Evolutionary conservation across 108 stramenopile species (phyloP).

Genomic region (Discostella stelligeroides): DNA sequence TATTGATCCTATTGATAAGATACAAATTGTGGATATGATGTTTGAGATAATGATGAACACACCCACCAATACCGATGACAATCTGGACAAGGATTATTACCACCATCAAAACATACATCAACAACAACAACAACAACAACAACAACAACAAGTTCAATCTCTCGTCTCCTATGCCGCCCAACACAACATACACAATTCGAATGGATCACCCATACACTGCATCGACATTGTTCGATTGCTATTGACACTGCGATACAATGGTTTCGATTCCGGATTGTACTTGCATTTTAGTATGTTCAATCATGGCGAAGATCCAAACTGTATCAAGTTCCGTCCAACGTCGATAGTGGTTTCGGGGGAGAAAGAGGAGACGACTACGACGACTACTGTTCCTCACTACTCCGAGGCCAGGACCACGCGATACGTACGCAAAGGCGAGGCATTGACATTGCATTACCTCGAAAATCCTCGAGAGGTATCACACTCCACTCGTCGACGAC

Average conservation of each 20-base stretch:
- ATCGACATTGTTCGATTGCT: constrained; percentile 67
- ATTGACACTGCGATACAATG: constrained; percentile 78
- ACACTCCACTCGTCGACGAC: constrained; percentile 63
- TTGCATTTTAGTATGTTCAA: constrained; percentile 83
- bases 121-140: too few species aligned
- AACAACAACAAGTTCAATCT: too few species aligned
- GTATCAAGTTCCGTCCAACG: constrained; percentile 70
- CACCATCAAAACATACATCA: not conserved
- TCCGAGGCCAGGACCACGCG: constrained; percentile 84
- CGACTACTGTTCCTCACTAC: constrained; percentile 32
- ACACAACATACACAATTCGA: constrained; percentile 39
- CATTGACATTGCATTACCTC: constrained; percentile 76
- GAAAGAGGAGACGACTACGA: not conserved
- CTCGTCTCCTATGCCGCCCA: constrained; percentile 48
- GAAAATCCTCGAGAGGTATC: constrained; percentile 66
- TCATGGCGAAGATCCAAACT: constrained; percentile 76
- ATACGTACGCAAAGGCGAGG: constrained; percentile 61
- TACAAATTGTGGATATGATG: constrained; percentile 69
- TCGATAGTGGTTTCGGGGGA: constrained; percentile 4
- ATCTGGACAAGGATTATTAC: too few species aligned
- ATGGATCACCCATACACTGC: constrained; percentile 38
- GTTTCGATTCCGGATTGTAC: constrained; percentile 80
- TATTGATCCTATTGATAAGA: constrained; percentile 34
- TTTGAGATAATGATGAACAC: not conserved
- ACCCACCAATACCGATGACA: too few species aligned